Base-by-base conservation (phyloP, 2,329 filamentous ascomycete genomes). In the Paecilomyces sp. region DNA sequence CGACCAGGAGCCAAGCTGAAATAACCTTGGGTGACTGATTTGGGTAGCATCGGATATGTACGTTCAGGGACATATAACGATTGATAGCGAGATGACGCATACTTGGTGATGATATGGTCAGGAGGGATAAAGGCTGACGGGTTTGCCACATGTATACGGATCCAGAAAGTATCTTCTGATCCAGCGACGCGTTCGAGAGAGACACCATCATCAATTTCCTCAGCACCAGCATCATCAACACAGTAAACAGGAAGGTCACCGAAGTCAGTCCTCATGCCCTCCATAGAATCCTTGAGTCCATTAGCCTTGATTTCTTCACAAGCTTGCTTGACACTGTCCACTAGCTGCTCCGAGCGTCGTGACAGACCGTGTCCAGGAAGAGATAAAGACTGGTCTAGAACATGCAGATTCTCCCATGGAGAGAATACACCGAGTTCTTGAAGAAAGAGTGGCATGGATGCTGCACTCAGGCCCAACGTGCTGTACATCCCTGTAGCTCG, bases 71-170 rank as follows among this genome's bases (percentile, higher is more conserved):
- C 64, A 63, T 80, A 88, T 7, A 85, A 75, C 0, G 80, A 82
- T 65, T 81, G 74, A 4, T 79, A 77, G 66, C 84, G 80, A 54
- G 81, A 78, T 7, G 77, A 75, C 2, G 85, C 84, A 67, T 85
- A 80, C 64, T 82, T 77, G 18, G 82, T 78, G 33, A 86, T 70
- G 1, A 77, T 70, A 60, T 83, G 76, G 7, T 83, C 75, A 30
- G 77, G 78, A 9, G 75, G 67, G 62, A 88, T 79, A 66, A 85
- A 87, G 3, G 85, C 85, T 1, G 85, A 85, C 1, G 85, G 85
- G 61, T 88, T 87, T 0, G 85, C 85, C 56, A 88, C 77, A 68
- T 88, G 85, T 6, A 86, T 73, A 65, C 84, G 85, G 12, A 87
- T 69, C 85, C 85, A 88, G 63, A 79, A 81, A 22, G 78, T 73